phyloP scores from a whole-genome alignment of 192 early-diverging fungal species.

The Linnemannia exigua region DNA sequence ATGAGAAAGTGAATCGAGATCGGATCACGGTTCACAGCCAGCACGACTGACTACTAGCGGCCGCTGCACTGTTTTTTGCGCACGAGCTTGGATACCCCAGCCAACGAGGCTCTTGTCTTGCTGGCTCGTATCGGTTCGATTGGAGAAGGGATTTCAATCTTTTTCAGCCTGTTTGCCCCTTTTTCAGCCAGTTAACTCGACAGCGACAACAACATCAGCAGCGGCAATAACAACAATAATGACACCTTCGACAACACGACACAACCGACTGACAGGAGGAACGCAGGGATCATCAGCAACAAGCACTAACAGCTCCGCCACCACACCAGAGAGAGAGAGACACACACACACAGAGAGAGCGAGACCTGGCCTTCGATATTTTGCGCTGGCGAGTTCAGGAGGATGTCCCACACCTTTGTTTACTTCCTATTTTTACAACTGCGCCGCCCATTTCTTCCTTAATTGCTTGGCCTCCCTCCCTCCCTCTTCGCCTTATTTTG shows the following conservation, averaged over 20 bases:
- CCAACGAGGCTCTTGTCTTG: slow-evolving; percentile 1
- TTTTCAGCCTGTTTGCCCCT: background rate
- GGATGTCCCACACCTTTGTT: background rate
- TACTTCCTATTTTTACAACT: background rate
- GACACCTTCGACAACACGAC: background rate
- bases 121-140: background rate
- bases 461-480: slow-evolving; percentile 13
- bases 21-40: background rate
- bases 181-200: background rate
- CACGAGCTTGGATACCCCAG: background rate
- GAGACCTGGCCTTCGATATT: background rate
- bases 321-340: background rate
- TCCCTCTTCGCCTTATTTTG: background rate
- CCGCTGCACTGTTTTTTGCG: background rate
- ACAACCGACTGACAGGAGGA: background rate
- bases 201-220: too few relatives aligned
- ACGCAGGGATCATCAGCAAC: background rate
- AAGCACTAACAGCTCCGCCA: background rate
- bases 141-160: background rate
- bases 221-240: background rate
- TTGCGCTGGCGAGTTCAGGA: background rate
- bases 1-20: background rate
- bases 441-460: background rate
- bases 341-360: background rate
- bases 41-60: background rate